These are phyloP conservation scores for Diplodia corticola DNA, from an alignment of 2,329 filamentous ascomycete species.

Conservation along the genomic window DNA sequence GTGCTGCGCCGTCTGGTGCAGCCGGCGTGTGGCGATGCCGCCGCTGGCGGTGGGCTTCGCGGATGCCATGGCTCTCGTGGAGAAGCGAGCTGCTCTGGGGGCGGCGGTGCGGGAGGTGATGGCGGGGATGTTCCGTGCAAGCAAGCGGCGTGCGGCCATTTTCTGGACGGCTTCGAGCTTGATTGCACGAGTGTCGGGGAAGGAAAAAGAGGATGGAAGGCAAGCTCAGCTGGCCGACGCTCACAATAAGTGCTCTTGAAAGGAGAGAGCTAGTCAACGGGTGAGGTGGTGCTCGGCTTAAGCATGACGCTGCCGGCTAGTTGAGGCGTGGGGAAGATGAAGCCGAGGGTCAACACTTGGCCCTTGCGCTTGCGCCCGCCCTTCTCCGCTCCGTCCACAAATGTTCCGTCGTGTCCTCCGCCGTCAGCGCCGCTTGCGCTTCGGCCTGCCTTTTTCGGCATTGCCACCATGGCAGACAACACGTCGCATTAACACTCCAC, in stretches of 20 bases:
- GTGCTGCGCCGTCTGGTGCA: constrained; percentile 59
- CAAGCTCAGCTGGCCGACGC: neutral
- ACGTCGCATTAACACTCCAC: neutral
- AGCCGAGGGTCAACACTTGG: constrained; percentile 11
- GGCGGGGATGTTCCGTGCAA: constrained; percentile 45
- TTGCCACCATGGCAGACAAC: neutral
- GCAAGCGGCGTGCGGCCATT: constrained; percentile 50
- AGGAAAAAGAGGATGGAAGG: neutral
- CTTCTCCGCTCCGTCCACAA: neutral
- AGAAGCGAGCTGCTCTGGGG: constrained; percentile 38
- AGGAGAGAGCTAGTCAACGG: neutral
- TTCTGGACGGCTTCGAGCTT: neutral
- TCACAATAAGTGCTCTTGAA: neutral
- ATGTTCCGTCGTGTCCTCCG: neutral
- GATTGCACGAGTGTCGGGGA: neutral
- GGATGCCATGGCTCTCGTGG: constrained; percentile 42
- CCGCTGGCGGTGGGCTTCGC: constrained; percentile 24
- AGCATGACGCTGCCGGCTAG: constrained; percentile 19
- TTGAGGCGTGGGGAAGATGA: constrained; percentile 6
- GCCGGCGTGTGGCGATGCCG: constrained; percentile 42
- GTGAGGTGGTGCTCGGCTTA: constrained; percentile 14
- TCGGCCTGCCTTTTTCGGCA: neutral
- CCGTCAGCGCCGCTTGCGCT: neutral
- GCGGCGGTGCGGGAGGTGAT: constrained; percentile 41
- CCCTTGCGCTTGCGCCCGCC: neutral